Evolutionary conservation across 2,329 filamentous ascomycete species (phyloP).

Genomic region (Pezicula carpinea): DNA sequence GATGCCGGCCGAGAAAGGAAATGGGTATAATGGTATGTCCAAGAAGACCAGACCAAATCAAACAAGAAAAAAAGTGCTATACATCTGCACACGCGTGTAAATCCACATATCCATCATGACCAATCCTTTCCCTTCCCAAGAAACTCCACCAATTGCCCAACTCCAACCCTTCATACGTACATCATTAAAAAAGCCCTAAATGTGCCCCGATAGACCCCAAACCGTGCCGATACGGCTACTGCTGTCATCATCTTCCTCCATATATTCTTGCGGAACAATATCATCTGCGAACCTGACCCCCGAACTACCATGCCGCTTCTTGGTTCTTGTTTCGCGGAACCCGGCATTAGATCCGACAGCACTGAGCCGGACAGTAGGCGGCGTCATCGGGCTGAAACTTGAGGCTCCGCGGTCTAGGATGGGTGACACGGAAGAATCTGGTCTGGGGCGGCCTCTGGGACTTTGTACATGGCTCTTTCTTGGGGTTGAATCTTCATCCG

Average conservation of each 20-base stretch:
- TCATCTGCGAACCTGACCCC: conserved; percentile 18
- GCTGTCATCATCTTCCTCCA: conserved; percentile 11
- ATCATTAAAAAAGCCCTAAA: not conserved
- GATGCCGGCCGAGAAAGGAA: not conserved
- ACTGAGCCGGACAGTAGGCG: conserved; percentile 19
- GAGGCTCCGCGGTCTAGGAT: conserved; percentile 3
- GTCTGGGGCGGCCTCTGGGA: conserved; percentile 7
- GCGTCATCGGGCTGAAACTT: conserved; percentile 11
- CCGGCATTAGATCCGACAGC: conserved; percentile 16
- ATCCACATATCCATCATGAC: too few relatives aligned
- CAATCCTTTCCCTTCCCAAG: too few relatives aligned
- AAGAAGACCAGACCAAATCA: not conserved
- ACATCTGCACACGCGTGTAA: not conserved
- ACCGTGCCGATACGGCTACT: conserved; percentile 4
- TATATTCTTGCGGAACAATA: conserved; percentile 7
- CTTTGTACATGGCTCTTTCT: conserved; percentile 13
- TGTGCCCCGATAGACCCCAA: conserved; percentile 12
- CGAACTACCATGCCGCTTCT: conserved; percentile 10
- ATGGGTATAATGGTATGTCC: not conserved
- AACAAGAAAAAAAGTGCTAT: not conserved
- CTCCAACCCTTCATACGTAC: too few relatives aligned
- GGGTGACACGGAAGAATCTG: conserved; percentile 13
- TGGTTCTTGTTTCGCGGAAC: conserved; percentile 1
- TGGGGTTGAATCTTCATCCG: conserved; percentile 25
- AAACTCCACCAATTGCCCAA: too few relatives aligned